Evolutionary conservation across 2,329 filamentous ascomycete species (phyloP), one percentile per base, ranked within the genome.

Genomic region (Cladophialophora immunda): DNA sequence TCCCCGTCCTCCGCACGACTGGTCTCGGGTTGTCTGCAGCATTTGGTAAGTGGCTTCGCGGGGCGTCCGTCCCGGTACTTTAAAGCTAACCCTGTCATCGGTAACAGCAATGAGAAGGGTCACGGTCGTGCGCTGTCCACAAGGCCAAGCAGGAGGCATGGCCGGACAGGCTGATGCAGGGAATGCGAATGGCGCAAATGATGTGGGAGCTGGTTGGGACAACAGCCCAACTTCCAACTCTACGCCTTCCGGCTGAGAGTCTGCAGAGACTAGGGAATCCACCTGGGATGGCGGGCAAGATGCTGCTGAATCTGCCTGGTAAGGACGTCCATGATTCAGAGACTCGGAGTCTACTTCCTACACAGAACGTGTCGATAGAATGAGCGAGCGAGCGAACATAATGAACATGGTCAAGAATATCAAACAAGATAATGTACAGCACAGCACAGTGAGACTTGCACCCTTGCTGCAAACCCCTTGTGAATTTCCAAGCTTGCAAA

Each of bases 161-260:
- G 67, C 57, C 29, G 61, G 50, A n/a, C n/a, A n/a, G n/a, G n/a
- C n/a, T 32, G 69, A 58, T 53, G 62, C 36, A 62, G 66, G 66
- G 56, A 71, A 72, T 58, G 68, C 62, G 17, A 30, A 36, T n/a
- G 63, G 27, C 59, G 72, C 63, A 52, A 54, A 60, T 52, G 65
- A 32, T 38, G 47, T 22, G 25, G 67, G 59, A 27, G 67, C 19
- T 60, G 65, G 61, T 38, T 62, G 65, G 68, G 62, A 65, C 15
- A 29, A 6, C 34, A 41, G 11, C 34, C 8, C 45, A 53, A 66
- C 57, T 55, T 72, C 67, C 52, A 74, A 71, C 59, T 75, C 72
- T 45, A 71, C 68, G 19, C 65, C 67, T 54, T 68, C 66, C 57
- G 68, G 62, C 34, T 71, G 68, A 65, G 71, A 69, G 45, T 45